Evolutionary conservation across 2,329 filamentous ascomycete species (phyloP).

Genomic region (Cordyceps javanica): DNA sequence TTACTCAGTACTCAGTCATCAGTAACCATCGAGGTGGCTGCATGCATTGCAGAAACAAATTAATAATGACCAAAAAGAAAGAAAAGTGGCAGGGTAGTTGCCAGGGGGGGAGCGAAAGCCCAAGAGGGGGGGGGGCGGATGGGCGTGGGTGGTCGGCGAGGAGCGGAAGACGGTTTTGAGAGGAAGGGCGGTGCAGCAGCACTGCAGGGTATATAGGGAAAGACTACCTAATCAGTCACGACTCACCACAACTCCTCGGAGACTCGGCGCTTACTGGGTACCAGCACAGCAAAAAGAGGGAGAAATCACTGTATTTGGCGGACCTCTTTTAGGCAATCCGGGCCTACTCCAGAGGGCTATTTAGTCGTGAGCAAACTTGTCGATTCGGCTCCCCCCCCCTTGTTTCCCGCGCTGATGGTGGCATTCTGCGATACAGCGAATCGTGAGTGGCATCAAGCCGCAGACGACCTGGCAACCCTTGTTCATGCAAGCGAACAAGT

Average conservation of each 20-base stretch:
- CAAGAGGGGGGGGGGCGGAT: not conserved
- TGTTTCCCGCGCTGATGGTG: not conserved
- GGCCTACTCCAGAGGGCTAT: not conserved
- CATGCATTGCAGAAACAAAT: not conserved
- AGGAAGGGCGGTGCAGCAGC: not conserved
- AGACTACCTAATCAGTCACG: not conserved
- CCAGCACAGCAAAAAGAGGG: not conserved
- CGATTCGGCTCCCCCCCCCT: not conserved
- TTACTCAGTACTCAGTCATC: not conserved
- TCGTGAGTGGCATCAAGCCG: not conserved
- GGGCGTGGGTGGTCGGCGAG: conserved; percentile 1
- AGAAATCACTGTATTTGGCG: not conserved
- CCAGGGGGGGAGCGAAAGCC: not conserved
- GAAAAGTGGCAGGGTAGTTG: not conserved
- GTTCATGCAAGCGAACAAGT: conserved; percentile 1
- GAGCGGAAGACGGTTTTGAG: conserved; percentile 1
- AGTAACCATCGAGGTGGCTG: not conserved
- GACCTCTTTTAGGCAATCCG: conserved; percentile 3
- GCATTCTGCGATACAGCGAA: not conserved
- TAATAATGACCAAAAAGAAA: not conserved
- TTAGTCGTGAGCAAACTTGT: not conserved
- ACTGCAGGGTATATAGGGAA: conserved; percentile 1
- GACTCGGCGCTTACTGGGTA: conserved; percentile 3
- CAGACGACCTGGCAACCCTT: not conserved
- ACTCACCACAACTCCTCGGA: not conserved